Conservation (phyloP, 805 yeast species). For the Kodamaea kakaduensis region DNA sequence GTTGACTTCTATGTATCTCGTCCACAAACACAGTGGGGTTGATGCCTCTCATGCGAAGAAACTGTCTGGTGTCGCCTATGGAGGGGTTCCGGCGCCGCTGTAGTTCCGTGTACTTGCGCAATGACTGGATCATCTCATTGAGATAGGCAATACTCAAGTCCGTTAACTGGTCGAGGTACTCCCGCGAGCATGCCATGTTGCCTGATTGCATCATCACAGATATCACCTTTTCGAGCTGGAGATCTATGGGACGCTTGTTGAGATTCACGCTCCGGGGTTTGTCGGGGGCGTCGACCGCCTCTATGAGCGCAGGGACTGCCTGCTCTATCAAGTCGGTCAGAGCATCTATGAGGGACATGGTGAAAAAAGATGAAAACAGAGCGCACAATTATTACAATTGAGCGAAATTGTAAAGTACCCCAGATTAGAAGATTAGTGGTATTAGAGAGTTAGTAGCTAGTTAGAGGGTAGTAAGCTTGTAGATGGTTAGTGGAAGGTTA, state of each 20-base stretch:
- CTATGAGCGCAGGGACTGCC: slow-evolving; percentile 3
- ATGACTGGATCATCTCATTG: slow-evolving; percentile 32
- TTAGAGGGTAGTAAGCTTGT: slow-evolving; percentile 1
- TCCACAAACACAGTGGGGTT: slow-evolving; percentile 35
- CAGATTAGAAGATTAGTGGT: not conserved
- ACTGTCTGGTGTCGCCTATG: slow-evolving; percentile 45
- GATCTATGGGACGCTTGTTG: slow-evolving; percentile 20
- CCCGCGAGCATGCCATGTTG: slow-evolving; percentile 20
- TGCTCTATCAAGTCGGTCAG: slow-evolving; percentile 3
- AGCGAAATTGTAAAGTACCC: too few relatives aligned
- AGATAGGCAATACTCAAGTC: slow-evolving; percentile 29
- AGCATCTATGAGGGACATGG: slow-evolving; percentile 1
- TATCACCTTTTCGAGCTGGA: slow-evolving; percentile 26
- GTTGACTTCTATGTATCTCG: slow-evolving; percentile 27
- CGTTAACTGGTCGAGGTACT: slow-evolving; percentile 27
- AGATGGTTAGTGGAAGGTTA: too few relatives aligned
- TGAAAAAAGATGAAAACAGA: slow-evolving; percentile 1
- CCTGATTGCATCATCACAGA: slow-evolving; percentile 23
- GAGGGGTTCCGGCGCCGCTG: slow-evolving; percentile 61
- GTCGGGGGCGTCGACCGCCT: not conserved
- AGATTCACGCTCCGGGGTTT: not conserved
- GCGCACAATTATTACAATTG: not conserved
- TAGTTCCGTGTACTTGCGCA: slow-evolving; percentile 50
- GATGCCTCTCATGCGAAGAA: slow-evolving; percentile 43
- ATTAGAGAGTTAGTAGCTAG: not conserved